Percentiles rank a stretch among this genome's conserved stretches.
phyloP scores from a whole-genome alignment of 1,284 basidiomycete species.

The Ganoderma lucidum region DNA sequence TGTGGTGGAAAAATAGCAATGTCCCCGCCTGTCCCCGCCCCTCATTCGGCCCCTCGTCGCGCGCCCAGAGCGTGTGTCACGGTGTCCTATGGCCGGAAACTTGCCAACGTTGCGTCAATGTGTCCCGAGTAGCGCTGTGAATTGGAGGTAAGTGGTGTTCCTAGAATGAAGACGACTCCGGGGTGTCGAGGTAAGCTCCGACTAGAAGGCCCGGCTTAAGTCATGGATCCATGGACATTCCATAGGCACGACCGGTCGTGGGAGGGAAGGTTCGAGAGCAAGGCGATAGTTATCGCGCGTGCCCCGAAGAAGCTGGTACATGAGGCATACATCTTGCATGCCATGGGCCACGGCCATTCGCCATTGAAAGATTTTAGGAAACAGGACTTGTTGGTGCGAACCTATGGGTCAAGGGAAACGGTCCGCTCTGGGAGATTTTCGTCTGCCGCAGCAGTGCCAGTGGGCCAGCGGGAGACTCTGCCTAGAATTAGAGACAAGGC shows the following conservation, averaged over 20 bases:
- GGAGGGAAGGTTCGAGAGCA: conserved; percentile 5
- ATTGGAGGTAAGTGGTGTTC: background rate
- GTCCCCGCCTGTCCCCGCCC: background rate
- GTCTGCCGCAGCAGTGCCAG: background rate
- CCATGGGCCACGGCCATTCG: background rate
- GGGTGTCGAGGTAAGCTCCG: background rate
- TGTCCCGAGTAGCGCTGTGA: background rate
- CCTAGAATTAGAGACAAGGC: too few relatives aligned
- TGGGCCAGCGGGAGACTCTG: background rate
- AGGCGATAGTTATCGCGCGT: background rate
- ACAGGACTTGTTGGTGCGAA: background rate
- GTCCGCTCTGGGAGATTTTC: background rate
- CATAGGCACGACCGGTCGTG: background rate
- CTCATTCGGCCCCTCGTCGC: background rate
- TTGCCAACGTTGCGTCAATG: conserved; percentile 6
- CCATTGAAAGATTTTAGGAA: background rate
- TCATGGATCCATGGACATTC: background rate
- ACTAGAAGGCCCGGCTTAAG: background rate
- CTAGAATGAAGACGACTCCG: background rate
- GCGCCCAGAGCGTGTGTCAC: background rate
- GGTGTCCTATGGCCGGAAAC: conserved; percentile 4
- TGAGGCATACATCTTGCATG: background rate
- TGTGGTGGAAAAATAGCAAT: background rate
- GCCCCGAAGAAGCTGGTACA: background rate
- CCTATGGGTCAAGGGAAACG: background rate